Evolutionary conservation across 805 yeast genomes (phyloP), one percentile per base, ranked within the genome.

Genomic region (Kazachstania psychrophila): DNA sequence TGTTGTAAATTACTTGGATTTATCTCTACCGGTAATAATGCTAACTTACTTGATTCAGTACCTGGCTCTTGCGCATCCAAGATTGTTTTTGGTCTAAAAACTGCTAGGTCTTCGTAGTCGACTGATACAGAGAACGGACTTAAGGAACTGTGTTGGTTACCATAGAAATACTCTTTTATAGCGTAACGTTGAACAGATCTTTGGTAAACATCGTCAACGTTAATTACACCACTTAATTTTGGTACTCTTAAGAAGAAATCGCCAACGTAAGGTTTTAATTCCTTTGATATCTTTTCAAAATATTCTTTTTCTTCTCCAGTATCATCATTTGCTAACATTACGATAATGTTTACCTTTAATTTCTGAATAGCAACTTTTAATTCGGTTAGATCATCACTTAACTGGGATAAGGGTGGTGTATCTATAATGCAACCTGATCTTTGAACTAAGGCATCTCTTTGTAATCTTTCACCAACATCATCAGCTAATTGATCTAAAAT

Each of bases 91-190:
- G 89, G 84, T 28, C 75, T 72, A 62, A 75, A 79, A 2, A 85
- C 74, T 1, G 69, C 62, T 8, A 84, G 61, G 38, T 76, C 80
- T 12, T 70, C 67, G 39, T 71, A 65, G 49, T 77, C 85, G 2
- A 78, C 76, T 16, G 87, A 85, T 2, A 86, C 73, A 5, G 94
- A 82, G 58, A 78, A 88, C 2, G 99, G 97, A 14, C 94, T 79
- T 36, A 92, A 66, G 5, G 77, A 73, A 4, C 75, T 70, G 31
- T 69, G 69, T 14, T 69, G 60, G 5, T 72, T 72, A 2, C 98
- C 98, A 53, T 92, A 86, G 51, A 92, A 92, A 58, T 92, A 92
- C 52, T 88, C 94, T 52, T 77, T 76, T 37, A 89, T 86, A 5
- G 79, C 66, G 28, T 74, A 69, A 49, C 87, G 85, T 56, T 89